Evolutionary conservation across 2,329 filamentous ascomycete species (phyloP).

Genomic region (Aspergillus sp.): DNA sequence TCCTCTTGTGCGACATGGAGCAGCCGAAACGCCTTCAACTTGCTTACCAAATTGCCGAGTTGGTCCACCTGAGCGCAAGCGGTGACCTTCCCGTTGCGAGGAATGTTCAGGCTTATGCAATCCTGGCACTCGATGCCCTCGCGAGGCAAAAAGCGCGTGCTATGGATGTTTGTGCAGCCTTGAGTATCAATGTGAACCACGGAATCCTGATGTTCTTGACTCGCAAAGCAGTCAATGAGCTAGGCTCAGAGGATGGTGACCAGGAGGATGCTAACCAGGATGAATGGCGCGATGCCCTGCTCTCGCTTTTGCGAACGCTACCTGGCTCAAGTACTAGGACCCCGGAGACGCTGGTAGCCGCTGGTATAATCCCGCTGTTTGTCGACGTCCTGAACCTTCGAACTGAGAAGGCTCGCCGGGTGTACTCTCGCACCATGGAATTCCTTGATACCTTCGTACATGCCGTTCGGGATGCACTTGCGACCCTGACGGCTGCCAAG

Average conservation of each 20-base stretch:
- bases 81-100: constrained; percentile 60
- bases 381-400: constrained; percentile 80
- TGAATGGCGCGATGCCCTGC: constrained; percentile 83
- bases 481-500: constrained; percentile 68
- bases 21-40: constrained; percentile 84
- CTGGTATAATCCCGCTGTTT: constrained; percentile 81
- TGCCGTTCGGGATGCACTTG: constrained; percentile 74
- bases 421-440: constrained; percentile 72
- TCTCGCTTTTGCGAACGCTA: constrained; percentile 77
- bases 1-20: constrained; percentile 79
- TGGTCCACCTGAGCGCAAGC: constrained; percentile 74
- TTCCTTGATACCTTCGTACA: constrained; percentile 87
- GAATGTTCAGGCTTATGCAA: constrained; percentile 71
- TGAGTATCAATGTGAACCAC: constrained; percentile 93
- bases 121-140: constrained; percentile 77
- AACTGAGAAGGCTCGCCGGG: constrained; percentile 70
- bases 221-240: constrained; percentile 77
- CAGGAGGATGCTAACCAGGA: constrained; percentile 61
- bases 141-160: constrained; percentile 68
- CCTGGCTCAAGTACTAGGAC: constrained; percentile 63
- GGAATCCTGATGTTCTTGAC: constrained; percentile 90
- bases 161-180: constrained; percentile 75
- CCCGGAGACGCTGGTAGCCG: constrained; percentile 75
- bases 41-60: constrained; percentile 81
- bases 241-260: constrained; percentile 54